These are phyloP conservation scores for Diaporthe longicolla DNA, from an alignment of 2,329 filamentous ascomycete species.

Conservation along the genomic window DNA sequence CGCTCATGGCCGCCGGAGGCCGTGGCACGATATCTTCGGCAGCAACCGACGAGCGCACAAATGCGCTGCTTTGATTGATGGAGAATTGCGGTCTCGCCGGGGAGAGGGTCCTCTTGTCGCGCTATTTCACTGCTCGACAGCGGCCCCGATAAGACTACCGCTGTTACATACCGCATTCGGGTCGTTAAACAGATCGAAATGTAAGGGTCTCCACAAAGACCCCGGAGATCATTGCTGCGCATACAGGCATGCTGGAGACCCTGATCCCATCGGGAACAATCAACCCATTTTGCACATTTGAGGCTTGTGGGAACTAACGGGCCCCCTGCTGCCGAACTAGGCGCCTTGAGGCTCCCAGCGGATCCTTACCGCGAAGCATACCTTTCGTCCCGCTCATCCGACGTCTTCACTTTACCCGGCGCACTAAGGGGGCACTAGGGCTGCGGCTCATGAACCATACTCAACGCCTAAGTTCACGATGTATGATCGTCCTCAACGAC, in stretches of 20 bases:
- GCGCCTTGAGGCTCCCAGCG: conserved; percentile 28
- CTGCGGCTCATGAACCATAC: conserved; percentile 24
- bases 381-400: conserved; percentile 32
- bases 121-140: conserved; percentile 10
- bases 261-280: conserved; percentile 3
- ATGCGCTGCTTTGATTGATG: conserved; percentile 40
- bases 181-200: conserved; percentile 6
- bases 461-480: conserved; percentile 3
- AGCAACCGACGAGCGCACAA: conserved; percentile 29
- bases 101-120: conserved; percentile 21
- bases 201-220: conserved; percentile 20
- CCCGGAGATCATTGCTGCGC: conserved; percentile 19
- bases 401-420: conserved; percentile 22
- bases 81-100: conserved; percentile 28
- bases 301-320: conserved; percentile 2
- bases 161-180: conserved; percentile 33
- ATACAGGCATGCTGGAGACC: conserved; percentile 6
- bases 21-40: conserved; percentile 38
- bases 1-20: not conserved
- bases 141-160: conserved; percentile 31
- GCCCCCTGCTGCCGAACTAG: conserved; percentile 8
- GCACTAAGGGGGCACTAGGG: conserved; percentile 20
- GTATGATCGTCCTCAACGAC: conserved; percentile 20
- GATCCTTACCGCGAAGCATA: conserved; percentile 18
- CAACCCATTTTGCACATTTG: conserved; percentile 21